phyloP scores from a whole-genome alignment of 1,139 yeast genomes.

The Debaryomycetaceae sp. region DNA sequence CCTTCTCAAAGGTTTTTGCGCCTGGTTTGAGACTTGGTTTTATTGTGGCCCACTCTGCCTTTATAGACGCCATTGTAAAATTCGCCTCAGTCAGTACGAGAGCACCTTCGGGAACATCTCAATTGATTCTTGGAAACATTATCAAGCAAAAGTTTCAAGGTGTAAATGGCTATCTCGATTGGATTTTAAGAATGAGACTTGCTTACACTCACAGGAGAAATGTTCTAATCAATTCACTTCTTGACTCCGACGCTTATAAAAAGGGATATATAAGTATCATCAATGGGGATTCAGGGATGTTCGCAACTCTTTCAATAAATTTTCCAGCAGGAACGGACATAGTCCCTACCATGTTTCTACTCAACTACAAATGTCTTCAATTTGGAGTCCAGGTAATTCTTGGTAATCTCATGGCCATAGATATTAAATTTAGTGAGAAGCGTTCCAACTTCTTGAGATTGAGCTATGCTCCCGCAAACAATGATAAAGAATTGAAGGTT shows the following conservation, averaged over 20 bases:
- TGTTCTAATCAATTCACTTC: conserved; percentile 31
- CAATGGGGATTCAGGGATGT: conserved; percentile 81
- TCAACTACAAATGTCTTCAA: conserved; percentile 30
- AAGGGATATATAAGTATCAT: conserved; percentile 41
- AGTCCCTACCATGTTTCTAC: conserved; percentile 19
- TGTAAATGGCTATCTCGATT: conserved; percentile 60
- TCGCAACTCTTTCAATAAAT: conserved; percentile 55
- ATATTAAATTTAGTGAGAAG: conserved; percentile 28
- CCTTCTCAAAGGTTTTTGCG: conserved; percentile 42
- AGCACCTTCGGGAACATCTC: conserved; percentile 47
- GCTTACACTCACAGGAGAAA: conserved; percentile 58
- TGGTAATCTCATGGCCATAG: conserved; percentile 51
- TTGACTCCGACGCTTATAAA: conserved; percentile 24
- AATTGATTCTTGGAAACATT: conserved; percentile 37
- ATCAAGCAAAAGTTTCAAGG: conserved; percentile 43
- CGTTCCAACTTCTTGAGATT: conserved; percentile 48
- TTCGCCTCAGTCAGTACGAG: conserved; percentile 37
- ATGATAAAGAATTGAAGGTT: conserved; percentile 43
- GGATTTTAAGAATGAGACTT: conserved; percentile 62
- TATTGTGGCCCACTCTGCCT: conserved; percentile 32
- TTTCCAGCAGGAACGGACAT: conserved; percentile 34
- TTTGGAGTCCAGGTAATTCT: conserved; percentile 50
- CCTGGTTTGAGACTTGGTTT: conserved; percentile 45
- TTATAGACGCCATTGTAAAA: conserved; percentile 35
- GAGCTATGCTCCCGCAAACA: conserved; percentile 51